Base-by-base conservation (phyloP, 768 basidiomycete species). In the Termitomyces sp. region DNA sequence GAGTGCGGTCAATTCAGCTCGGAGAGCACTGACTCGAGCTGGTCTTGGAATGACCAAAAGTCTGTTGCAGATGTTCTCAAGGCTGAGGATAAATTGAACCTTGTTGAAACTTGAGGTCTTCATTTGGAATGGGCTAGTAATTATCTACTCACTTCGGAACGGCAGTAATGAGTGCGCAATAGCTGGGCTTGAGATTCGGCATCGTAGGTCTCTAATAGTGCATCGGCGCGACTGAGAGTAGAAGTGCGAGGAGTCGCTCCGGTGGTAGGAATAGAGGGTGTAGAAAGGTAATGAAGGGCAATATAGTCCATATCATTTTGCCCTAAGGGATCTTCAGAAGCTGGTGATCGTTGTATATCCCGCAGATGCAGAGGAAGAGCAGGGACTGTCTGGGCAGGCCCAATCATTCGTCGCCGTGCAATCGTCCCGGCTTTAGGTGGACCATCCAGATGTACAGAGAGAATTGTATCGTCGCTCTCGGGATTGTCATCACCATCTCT, bases 61-160 rank as follows among this genome's bases (percentile, higher is more conserved):
- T 50, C 91, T 82, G 66, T 96, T 96, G 62, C 87, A 93, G 63
- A 99, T 95, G 66, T 86, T 89, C 70, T 98, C 96, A 48, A 99
- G 80, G 17, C 85, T 81, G 48, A 94, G 81, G 52, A 98, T 70
- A 70, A 98, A 97, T 74, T 88, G 83, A 49, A 95, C 81, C 87
- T 95, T 64, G 47, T 21, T 33, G 52, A 28, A 56, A 56, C 54
- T 63, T 54, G n/a, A 30, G 15, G 19, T 42, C 14, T 43, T 15
- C 47, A 28, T 56, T 45, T 54, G 51, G 52, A 51, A 43, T 23
- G 26, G 53, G 17, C 14, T 17, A 12, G 35, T 30, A 0, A 48
- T 28, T 30, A 28, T 54, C 35, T 38, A 73, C 82, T 56, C 66
- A 87, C 93, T 85, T 87, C 90, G 9, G 90, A 89, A 38, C 90